Conservation (phyloP, 345 rosid species). For the Citrus mangshanensis region DNA sequence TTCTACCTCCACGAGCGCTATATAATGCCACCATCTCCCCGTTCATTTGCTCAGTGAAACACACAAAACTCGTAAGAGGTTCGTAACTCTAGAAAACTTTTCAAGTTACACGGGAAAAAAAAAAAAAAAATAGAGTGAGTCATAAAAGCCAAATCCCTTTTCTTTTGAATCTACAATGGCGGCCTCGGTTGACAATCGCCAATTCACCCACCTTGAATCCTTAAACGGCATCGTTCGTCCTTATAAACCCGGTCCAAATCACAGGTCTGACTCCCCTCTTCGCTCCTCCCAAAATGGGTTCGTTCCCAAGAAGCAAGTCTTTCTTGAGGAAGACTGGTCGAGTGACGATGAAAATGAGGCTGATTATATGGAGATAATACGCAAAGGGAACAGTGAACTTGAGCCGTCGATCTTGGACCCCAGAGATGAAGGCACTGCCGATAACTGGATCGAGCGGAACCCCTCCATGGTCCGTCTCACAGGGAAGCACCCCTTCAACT, state of each 20-base stretch:
- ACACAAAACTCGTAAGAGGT: too few relatives aligned
- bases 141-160: too few relatives aligned
- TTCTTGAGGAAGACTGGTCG: slow-evolving; percentile 28
- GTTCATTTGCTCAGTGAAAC: slow-evolving; percentile 9
- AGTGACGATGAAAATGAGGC: slow-evolving; percentile 59
- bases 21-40: slow-evolving; percentile 11
- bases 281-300: slow-evolving; percentile 12
- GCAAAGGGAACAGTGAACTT: slow-evolving; percentile 53
- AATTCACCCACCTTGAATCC: slow-evolving; percentile 47
- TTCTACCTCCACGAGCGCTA: slow-evolving; percentile 15
- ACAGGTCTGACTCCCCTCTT: slow-evolving; percentile 37
- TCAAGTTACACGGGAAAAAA: too few relatives aligned
- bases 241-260: slow-evolving; percentile 41
- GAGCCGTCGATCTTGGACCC: slow-evolving; percentile 68
- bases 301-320: slow-evolving; percentile 7
- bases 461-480: slow-evolving; percentile 86
- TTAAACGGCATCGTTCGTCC: slow-evolving; percentile 54
- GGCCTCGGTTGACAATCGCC: slow-evolving; percentile 79
- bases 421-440: slow-evolving; percentile 71
- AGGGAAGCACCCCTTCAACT: slow-evolving; percentile 94
- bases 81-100: too few relatives aligned
- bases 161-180: slow-evolving; percentile 42
- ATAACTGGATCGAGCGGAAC: slow-evolving; percentile 82
- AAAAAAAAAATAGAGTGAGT: too few relatives aligned
- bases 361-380: slow-evolving; percentile 33